Conservation (phyloP, 1,284 basidiomycete genomes). For the Malassezia sp. region DNA sequence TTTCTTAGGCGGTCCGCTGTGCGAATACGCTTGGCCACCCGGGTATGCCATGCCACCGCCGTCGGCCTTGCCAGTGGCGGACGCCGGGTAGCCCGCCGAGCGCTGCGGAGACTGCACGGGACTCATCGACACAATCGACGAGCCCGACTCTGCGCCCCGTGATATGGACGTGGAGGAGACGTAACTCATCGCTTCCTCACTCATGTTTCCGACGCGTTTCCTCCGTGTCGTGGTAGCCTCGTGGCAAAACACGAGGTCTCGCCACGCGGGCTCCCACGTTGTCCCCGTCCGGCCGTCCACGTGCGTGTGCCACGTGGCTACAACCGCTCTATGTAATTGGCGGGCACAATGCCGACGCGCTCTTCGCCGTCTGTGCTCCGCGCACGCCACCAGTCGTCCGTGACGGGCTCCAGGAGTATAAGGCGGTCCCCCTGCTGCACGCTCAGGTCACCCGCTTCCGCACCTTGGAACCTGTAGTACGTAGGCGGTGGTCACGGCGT, state of each 20-base stretch:
- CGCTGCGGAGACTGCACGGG: slow-evolving; percentile 4
- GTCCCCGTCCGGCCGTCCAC: slow-evolving; percentile 1
- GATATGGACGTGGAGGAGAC: slow-evolving; percentile 5
- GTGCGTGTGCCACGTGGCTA: too few species aligned
- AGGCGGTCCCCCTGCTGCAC: slow-evolving; percentile 24
- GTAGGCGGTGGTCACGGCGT: too few species aligned
- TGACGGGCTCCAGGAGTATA: slow-evolving; percentile 25
- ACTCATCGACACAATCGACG: not conserved
- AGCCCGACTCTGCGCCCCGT: slow-evolving; percentile 1
- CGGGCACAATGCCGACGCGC: slow-evolving; percentile 28
- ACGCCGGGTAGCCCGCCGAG: slow-evolving; percentile 6
- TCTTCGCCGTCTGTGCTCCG: slow-evolving; percentile 14
- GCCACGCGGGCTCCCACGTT: slow-evolving; percentile 17
- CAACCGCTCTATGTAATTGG: slow-evolving; percentile 20
- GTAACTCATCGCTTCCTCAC: slow-evolving; percentile 9
- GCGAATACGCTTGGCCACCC: slow-evolving; percentile 3
- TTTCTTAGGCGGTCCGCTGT: not conserved
- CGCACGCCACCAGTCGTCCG: slow-evolving; percentile 36
- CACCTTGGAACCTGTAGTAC: slow-evolving; percentile 11
- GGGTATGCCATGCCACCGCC: slow-evolving; percentile 9
- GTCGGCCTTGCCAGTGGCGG: slow-evolving; percentile 7
- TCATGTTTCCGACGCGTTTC: slow-evolving; percentile 12
- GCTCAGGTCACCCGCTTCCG: slow-evolving; percentile 27
- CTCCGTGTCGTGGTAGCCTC: slow-evolving; percentile 10
- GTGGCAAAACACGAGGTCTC: slow-evolving; percentile 16